Base-by-base conservation (phyloP, 371 early-diverging fungal genomes). In the Mucor velutinosus region DNA sequence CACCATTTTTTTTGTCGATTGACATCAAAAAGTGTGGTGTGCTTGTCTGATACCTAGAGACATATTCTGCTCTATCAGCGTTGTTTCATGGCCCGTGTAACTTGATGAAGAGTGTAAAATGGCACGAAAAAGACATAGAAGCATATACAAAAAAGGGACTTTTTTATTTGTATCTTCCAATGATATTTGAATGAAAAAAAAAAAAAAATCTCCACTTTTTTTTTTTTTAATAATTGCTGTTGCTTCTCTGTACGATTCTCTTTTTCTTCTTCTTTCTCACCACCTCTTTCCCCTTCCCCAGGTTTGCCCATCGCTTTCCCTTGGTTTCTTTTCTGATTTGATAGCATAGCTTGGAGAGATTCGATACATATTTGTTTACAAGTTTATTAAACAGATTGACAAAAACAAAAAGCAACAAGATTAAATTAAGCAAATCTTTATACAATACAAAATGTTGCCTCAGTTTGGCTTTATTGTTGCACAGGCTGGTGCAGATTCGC, bases 381-480 rank as follows among this genome's bases (percentile, higher is more conserved):
- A 7, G 27, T 53, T 53, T 23, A 27, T 27, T 19, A 25, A 27
- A 33, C 27, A 21, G 21, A 47, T n/a, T 33, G 33, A 62, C 29
- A 62, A 21, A 62, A 37, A 43, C 23, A 29, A 39, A 56, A 53
- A 23, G 27, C 51, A 27, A 27, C 27, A 27, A 27, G 3, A 25
- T 53, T 53, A 53, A 53, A 53, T 23, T 53, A 57, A 57, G 35
- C 37, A 57, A 57, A 57, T 33, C 58, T 32, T 35, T 35, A 35
- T 53, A 53, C 21, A 59, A 39, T 25, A 25, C 25, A 35, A 29
- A 47, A 81, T 97, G 97, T 47, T 98, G 74, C 80, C 89, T 76
- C 79, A 82, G 73, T 79, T 82, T 75, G 80, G 80, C 60, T 82
- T 74, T 66, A 76, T 82, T 65, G 73, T 82, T 51, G 82, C 82